Evolutionary conservation across 1,139 yeast species (phyloP).

Genomic region (Zygosaccharomyces pseudobailii): DNA sequence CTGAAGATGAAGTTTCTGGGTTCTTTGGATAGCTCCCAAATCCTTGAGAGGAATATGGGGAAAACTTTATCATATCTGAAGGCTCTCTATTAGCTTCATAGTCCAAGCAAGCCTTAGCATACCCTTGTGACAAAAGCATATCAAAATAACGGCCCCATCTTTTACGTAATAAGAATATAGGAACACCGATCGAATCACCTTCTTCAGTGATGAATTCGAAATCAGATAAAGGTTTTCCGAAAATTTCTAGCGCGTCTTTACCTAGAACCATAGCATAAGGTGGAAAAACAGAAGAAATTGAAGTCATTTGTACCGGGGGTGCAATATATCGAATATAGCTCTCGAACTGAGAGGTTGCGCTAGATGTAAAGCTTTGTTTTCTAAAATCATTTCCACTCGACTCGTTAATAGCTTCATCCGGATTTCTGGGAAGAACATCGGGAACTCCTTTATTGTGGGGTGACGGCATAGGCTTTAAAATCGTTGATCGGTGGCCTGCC

Average conservation of each 20-base stretch:
- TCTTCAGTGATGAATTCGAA: conserved; percentile 64
- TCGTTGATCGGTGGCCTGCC: conserved; percentile 3
- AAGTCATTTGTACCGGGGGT: conserved; percentile 60
- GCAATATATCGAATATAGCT: conserved; percentile 76
- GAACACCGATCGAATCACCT: conserved; percentile 62
- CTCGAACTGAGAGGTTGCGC: conserved; percentile 42
- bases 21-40: conserved; percentile 7
- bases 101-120: conserved; percentile 39
- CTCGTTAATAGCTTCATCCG: neutral
- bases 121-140: conserved; percentile 54
- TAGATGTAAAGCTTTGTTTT: conserved; percentile 15
- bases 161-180: conserved; percentile 54
- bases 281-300: conserved; percentile 64
- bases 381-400: conserved; percentile 5
- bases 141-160: conserved; percentile 75
- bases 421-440: neutral
- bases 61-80: conserved; percentile 13
- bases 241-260: conserved; percentile 65
- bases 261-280: conserved; percentile 74
- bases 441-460: conserved; percentile 7
- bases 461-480: neutral
- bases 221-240: conserved; percentile 60
- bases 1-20: conserved; percentile 15
- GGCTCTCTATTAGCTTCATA: conserved; percentile 16
- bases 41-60: conserved; percentile 16